These are phyloP conservation scores for Nakazawaea holstii DNA, from an alignment of 805 yeast species.

Conservation along the genomic window DNA sequence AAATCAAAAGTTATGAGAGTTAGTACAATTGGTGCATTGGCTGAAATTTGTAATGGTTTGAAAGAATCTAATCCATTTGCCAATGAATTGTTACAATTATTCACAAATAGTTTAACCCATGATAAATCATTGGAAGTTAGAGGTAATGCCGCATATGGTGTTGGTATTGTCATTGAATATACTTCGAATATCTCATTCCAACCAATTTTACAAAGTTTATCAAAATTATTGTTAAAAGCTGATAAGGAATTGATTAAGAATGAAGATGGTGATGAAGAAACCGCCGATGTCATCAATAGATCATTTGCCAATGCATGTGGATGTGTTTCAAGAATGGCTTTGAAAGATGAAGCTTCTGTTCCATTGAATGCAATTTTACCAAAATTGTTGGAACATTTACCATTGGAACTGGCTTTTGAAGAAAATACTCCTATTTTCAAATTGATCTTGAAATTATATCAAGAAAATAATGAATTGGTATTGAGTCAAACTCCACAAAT, in stretches of 20 bases:
- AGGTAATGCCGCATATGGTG: conserved; percentile 94
- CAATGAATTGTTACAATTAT: conserved; percentile 64
- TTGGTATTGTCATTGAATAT: conserved; percentile 66
- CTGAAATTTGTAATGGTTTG: conserved; percentile 81
- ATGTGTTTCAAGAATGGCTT: conserved; percentile 88
- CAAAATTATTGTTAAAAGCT: conserved; percentile 71
- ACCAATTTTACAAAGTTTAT: conserved; percentile 59
- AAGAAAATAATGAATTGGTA: conserved; percentile 51
- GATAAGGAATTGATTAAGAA: conserved; percentile 59
- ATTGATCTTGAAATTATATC: conserved; percentile 68
- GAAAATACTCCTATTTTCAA: conserved; percentile 90
- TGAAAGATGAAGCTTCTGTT: conserved; percentile 63
- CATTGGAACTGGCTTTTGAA: conserved; percentile 82
- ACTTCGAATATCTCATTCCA: conserved; percentile 51
- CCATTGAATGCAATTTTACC: conserved; percentile 79
- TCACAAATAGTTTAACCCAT: conserved; percentile 62
- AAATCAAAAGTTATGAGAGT: conserved; percentile 66
- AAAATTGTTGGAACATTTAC: conserved; percentile 68
- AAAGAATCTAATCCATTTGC: conserved; percentile 60
- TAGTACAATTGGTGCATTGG: conserved; percentile 81
- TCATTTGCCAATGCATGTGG: conserved; percentile 94
- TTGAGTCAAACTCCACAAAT: conserved; percentile 54
- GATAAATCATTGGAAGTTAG: conserved; percentile 83
- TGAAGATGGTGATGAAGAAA: conserved; percentile 69
- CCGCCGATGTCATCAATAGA: conserved; percentile 73